Evolutionary conservation across 441 rosid genomes (phyloP), one percentile per base, ranked within the genome.

Genomic region (Mallotus repandus): DNA sequence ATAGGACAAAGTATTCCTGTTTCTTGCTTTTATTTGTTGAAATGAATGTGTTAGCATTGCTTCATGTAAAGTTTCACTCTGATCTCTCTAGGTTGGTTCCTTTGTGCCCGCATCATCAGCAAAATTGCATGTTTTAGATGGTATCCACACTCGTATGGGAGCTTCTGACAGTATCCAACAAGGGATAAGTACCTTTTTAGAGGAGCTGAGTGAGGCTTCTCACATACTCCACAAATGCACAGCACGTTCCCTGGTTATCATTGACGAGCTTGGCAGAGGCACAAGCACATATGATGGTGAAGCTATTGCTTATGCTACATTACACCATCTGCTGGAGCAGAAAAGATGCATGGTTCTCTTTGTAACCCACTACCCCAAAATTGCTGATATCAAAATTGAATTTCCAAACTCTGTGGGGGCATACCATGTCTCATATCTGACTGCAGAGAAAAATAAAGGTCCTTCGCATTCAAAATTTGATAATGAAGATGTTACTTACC

Each of bases 261-360:
- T 95, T 22, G 98, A 95, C 72, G 99, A 92, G 86, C 96, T 95
- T 70, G 98, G 99, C 53, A 81, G 98, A 78, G 99, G 99, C 74
- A 91, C 99, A 55, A 92, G 98, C 80, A 92, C 99, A 50, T 93
- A 95, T 68, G 99, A 95, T 52, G 99, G 99, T 67, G 93, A 84
- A 74, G 97, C 99, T 57, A 89, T 95, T 75, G 98, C 99, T 41
- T 89, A 89, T 84, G 97, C 99, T 55, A 86, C 97, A 22, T 80
- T 95, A 75, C 85, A 84, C 74, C 85, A 89, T 88, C 85, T 95
- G 56, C 77, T 95, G 67, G 72, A 80, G 73, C 85, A 87, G 76
- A 95, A 86, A 78, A 87, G 78, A 80, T 85, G 97, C 86, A 73
- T 89, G 89, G 89, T 85, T 78, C 97, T 95, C 63, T 95, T 95